A percentile compares a stretch with the other conserved stretches of the same genome.
Conservation (phyloP, 2,329 filamentous ascomycete species). For the Sclerotiophoma versabilis region DNA sequence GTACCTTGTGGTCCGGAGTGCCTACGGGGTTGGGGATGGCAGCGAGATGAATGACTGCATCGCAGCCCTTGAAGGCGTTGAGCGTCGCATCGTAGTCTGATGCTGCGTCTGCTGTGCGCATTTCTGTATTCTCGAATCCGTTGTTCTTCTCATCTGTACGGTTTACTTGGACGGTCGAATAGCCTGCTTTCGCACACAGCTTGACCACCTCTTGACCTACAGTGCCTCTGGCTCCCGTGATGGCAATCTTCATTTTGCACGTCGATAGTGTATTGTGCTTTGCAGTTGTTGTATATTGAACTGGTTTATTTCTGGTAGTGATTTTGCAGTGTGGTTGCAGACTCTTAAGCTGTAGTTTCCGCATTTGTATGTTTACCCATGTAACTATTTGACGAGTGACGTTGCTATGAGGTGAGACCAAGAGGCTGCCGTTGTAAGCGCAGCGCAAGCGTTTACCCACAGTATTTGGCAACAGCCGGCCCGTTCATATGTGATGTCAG, state of each 20-base stretch:
- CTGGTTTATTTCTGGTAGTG: not conserved
- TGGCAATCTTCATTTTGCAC: slow-evolving; percentile 23
- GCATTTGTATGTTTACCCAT: slow-evolving; percentile 8
- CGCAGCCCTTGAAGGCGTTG: slow-evolving; percentile 45
- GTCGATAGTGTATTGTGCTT: not conserved
- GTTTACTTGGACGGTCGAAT: slow-evolving; percentile 47
- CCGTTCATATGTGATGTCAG: slow-evolving; percentile 1
- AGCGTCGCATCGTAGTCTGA: slow-evolving; percentile 43
- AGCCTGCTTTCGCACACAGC: slow-evolving; percentile 40
- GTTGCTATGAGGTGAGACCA: slow-evolving; percentile 14
- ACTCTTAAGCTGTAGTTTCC: not conserved
- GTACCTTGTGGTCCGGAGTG: slow-evolving; percentile 41
- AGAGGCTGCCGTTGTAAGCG: slow-evolving; percentile 2
- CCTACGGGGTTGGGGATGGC: slow-evolving; percentile 48
- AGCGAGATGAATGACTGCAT: slow-evolving; percentile 50
- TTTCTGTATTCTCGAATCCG: slow-evolving; percentile 42
- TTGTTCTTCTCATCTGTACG: slow-evolving; percentile 40
- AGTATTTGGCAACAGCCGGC: slow-evolving; percentile 2
- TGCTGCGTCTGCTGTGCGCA: slow-evolving; percentile 45
- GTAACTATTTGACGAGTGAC: slow-evolving; percentile 5
- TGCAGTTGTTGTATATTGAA: too few relatives aligned
- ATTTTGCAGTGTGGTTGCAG: not conserved
- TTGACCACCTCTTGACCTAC: slow-evolving; percentile 28
- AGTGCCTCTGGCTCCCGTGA: slow-evolving; percentile 22
- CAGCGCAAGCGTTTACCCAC: slow-evolving; percentile 9